Conservation (phyloP, 2,329 filamentous ascomycete genomes). For the Calonectria crousiana region DNA sequence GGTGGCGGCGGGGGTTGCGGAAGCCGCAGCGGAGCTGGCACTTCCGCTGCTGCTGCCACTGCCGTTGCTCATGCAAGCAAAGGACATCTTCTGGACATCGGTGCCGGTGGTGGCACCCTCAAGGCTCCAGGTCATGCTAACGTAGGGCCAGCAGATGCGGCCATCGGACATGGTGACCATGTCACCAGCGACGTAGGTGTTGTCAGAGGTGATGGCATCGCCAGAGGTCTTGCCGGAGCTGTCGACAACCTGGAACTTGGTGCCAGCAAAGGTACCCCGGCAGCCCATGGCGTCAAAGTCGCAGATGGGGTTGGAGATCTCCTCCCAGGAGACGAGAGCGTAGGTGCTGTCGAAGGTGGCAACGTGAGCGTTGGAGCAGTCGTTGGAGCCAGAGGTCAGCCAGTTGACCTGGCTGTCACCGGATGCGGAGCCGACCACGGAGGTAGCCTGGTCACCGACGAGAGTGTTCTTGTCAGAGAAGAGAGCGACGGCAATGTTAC, state of each 20-base stretch:
- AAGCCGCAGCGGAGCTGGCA: conserved; percentile 19
- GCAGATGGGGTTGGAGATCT: conserved; percentile 67
- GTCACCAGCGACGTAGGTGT: conserved; percentile 72
- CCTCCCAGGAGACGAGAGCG: conserved; percentile 71
- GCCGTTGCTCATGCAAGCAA: conserved; percentile 58
- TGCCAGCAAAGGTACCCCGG: conserved; percentile 68
- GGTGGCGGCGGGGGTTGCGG: conserved; percentile 23
- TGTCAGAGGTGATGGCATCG: conserved; percentile 59
- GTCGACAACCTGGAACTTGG: conserved; percentile 70
- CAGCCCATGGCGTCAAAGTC: conserved; percentile 71
- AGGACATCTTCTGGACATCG: conserved; percentile 60
- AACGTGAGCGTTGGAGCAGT: conserved; percentile 70
- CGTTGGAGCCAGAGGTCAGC: conserved; percentile 63
- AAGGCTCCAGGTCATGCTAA: conserved; percentile 65
- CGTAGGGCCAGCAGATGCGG: conserved; percentile 72
- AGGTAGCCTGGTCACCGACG: conserved; percentile 64
- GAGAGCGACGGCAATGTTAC: conserved; percentile 70
- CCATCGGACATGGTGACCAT: conserved; percentile 71
- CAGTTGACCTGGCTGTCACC: conserved; percentile 72
- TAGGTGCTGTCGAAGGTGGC: conserved; percentile 64
- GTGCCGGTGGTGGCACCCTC: conserved; percentile 36
- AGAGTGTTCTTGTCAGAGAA: conserved; percentile 70
- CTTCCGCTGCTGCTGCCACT: conserved; percentile 14
- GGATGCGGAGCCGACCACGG: conserved; percentile 61
- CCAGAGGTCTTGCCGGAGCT: conserved; percentile 65